These are phyloP conservation scores for Ophiocordyceps sinensis DNA, from an alignment of 2,329 filamentous ascomycete genomes.

Conservation along the genomic window DNA sequence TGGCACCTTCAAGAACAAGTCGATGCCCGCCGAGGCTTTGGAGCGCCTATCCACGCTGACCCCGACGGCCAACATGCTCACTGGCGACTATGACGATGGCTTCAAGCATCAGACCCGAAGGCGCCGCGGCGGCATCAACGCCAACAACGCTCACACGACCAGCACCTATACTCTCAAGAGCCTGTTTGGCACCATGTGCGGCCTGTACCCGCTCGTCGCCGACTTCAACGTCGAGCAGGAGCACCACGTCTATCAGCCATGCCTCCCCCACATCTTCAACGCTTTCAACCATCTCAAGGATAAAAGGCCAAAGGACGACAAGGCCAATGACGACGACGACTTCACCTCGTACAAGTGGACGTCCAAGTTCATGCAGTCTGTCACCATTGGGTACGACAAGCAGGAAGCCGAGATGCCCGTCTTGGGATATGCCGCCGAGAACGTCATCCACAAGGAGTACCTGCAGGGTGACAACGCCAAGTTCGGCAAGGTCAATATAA, in stretches of 20 bases:
- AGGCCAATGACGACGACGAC: not conserved
- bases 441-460: slow-evolving; percentile 14
- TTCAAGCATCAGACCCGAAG: slow-evolving; percentile 13
- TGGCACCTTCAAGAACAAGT: slow-evolving; percentile 15
- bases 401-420: slow-evolving; percentile 14
- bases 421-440: slow-evolving; percentile 14
- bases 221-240: slow-evolving; percentile 28
- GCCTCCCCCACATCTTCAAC: slow-evolving; percentile 24
- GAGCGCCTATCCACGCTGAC: slow-evolving; percentile 15
- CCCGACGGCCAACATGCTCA: slow-evolving; percentile 16
- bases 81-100: slow-evolving; percentile 19
- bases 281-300: slow-evolving; percentile 13
- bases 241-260: slow-evolving; percentile 29
- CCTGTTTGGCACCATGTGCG: slow-evolving; percentile 24
- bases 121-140: slow-evolving; percentile 23
- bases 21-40: slow-evolving; percentile 16
- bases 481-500: slow-evolving; percentile 13
- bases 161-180: slow-evolving; percentile 30
- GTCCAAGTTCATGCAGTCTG: slow-evolving; percentile 18
- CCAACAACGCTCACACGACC: slow-evolving; percentile 24
- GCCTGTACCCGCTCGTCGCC: slow-evolving; percentile 23
- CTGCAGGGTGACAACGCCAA: slow-evolving; percentile 13
- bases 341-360: slow-evolving; percentile 16
- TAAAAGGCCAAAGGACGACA: not conserved
- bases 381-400: slow-evolving; percentile 19